Conservation (phyloP, 441 rosid species). For the Metrosideros polymorpha region DNA sequence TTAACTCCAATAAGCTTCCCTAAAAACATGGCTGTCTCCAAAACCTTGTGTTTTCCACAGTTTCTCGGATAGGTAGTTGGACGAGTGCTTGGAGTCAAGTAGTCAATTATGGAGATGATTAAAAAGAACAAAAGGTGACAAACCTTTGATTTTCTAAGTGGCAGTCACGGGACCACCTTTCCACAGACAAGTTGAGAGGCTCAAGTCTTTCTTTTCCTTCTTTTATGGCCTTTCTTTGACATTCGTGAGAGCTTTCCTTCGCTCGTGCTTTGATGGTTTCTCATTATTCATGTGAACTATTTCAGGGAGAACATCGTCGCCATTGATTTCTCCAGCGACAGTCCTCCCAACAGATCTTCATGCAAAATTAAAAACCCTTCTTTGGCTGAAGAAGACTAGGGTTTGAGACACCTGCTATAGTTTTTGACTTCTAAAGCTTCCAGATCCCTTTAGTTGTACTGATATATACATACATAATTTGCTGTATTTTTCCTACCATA, state of each 20-base stretch:
- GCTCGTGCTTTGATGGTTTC: background rate
- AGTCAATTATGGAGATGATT: background rate
- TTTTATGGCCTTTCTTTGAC: background rate
- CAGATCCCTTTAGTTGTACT: background rate
- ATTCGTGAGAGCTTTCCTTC: background rate
- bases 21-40: background rate
- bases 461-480: background rate
- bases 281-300: background rate
- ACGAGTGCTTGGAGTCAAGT: background rate
- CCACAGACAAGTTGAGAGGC: background rate
- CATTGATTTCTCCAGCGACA: background rate
- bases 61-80: background rate
- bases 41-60: background rate
- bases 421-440: background rate
- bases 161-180: background rate
- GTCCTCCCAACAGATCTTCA: background rate
- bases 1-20: background rate
- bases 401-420: background rate
- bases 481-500: background rate
- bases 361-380: background rate
- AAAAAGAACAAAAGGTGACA: background rate
- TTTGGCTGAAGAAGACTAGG: background rate
- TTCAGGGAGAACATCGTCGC: background rate
- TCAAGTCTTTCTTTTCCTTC: background rate
- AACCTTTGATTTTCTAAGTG: background rate